Percentiles rank a stretch among this genome's conserved stretches.
Evolutionary conservation across 2,329 filamentous ascomycete genomes (phyloP).

Genomic region (Botryotinia globosa): DNA sequence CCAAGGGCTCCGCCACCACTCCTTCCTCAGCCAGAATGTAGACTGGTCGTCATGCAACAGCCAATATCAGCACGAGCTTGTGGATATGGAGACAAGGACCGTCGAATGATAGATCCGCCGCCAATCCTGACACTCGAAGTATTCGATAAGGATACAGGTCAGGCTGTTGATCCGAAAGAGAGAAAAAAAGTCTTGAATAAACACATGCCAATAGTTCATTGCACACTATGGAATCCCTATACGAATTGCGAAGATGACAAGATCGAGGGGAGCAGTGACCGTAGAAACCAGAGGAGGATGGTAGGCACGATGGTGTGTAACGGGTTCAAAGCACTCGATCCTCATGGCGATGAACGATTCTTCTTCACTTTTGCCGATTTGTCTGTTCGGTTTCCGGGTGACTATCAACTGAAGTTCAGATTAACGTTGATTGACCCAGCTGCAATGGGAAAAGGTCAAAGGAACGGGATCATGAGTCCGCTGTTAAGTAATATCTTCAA

Average conservation of each 20-base stretch:
- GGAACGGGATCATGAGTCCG: constrained; percentile 52
- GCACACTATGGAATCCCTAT: constrained; percentile 69
- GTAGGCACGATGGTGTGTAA: constrained; percentile 79
- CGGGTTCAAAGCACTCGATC: constrained; percentile 73
- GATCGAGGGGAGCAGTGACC: constrained; percentile 59
- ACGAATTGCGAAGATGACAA: constrained; percentile 66
- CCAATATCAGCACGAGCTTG: constrained; percentile 75
- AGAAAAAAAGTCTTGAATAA: constrained; percentile 5
- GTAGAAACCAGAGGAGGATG: constrained; percentile 67
- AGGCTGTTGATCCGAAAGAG: neutral
- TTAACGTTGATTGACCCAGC: constrained; percentile 64
- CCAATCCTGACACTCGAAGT: constrained; percentile 60
- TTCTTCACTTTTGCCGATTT: constrained; percentile 87
- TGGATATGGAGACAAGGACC: constrained; percentile 78
- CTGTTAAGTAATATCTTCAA: constrained; percentile 63
- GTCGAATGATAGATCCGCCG: constrained; percentile 78
- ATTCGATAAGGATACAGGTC: constrained; percentile 13
- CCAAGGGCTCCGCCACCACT: neutral
- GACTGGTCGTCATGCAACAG: constrained; percentile 52
- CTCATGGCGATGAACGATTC: constrained; percentile 68
- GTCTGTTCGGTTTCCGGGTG: constrained; percentile 72
- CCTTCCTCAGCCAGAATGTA: constrained; percentile 16
- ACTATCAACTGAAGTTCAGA: constrained; percentile 72
- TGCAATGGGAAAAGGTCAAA: constrained; percentile 27
- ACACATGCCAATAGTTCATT: constrained; percentile 54